These are phyloP conservation scores for Erucastrum elatum DNA, from an alignment of 345 rosid genomes.

Conservation along the genomic window DNA sequence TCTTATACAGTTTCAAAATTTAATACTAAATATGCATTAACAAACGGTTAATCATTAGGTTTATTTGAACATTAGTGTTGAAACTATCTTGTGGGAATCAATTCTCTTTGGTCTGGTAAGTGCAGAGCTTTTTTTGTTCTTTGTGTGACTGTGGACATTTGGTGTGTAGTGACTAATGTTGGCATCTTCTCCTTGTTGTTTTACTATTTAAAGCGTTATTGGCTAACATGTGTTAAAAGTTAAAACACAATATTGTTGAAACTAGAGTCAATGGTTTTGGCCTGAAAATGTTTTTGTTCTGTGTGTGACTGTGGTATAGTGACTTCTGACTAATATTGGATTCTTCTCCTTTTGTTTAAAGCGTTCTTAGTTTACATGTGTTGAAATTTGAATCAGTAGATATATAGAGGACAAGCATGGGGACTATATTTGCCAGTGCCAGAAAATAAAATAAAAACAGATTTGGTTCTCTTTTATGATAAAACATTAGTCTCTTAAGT, in stretches of 20 bases:
- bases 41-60: not conserved
- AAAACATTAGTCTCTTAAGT: not conserved
- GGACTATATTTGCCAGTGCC: not conserved
- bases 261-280: not conserved
- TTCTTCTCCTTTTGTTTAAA: conserved; percentile 26
- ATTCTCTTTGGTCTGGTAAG: not conserved
- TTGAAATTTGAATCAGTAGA: conserved; percentile 1
- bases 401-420: not conserved
- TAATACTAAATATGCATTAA: not conserved
- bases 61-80: not conserved
- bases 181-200: conserved; percentile 23
- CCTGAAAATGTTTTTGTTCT: conserved; percentile 4
- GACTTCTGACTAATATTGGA: conserved; percentile 11
- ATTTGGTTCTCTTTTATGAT: conserved; percentile 16
- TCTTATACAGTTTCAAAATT: not conserved
- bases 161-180: conserved; percentile 6
- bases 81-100: not conserved
- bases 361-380: conserved; percentile 22
- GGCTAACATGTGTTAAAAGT: conserved; percentile 19
- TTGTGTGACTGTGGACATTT: conserved; percentile 4
- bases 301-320: conserved; percentile 6
- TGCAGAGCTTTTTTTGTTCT: conserved; percentile 8
- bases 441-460: not conserved
- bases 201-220: conserved; percentile 1
- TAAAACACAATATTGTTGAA: not conserved